A percentile compares a stretch with the other conserved stretches of the same genome.
Conservation (phyloP, 345 rosid genomes). For the Mallotus nudiflorus region DNA sequence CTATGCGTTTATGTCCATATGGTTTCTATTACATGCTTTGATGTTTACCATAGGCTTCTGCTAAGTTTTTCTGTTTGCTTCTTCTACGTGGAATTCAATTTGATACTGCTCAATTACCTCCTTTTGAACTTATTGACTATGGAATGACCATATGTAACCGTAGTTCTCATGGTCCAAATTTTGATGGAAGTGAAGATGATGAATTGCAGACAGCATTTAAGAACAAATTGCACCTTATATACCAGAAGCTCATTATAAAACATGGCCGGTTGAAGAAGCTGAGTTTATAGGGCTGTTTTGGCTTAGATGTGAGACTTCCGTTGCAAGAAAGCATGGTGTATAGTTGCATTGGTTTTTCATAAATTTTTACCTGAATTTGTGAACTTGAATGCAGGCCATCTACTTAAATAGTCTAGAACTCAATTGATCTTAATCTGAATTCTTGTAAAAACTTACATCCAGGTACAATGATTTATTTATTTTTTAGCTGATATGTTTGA, state of each 20-base stretch:
- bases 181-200: constrained; percentile 36
- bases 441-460: constrained; percentile 76
- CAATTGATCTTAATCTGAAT: constrained; percentile 76
- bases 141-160: constrained; percentile 91
- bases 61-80: constrained; percentile 6
- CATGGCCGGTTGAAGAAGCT: constrained; percentile 75
- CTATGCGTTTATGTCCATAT: not conserved
- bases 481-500: constrained; percentile 6
- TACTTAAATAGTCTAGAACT: constrained; percentile 88
- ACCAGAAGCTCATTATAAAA: constrained; percentile 89
- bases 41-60: not conserved
- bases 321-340: not conserved
- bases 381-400: constrained; percentile 66
- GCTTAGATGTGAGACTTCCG: constrained; percentile 75
- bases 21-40: not conserved
- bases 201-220: constrained; percentile 47
- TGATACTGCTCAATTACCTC: constrained; percentile 93
- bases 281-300: constrained; percentile 98
- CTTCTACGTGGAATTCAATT: constrained; percentile 92
- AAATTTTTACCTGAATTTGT: constrained; percentile 28
- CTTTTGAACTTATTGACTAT: constrained; percentile 94
- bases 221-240: constrained; percentile 54
- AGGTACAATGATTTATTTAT: constrained; percentile 37
- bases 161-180: constrained; percentile 34
- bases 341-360: constrained; percentile 8